Evolutionary conservation across 2,329 filamentous ascomycete species (phyloP), one percentile per base, ranked within the genome.

Genomic region (Cercospora beticola): DNA sequence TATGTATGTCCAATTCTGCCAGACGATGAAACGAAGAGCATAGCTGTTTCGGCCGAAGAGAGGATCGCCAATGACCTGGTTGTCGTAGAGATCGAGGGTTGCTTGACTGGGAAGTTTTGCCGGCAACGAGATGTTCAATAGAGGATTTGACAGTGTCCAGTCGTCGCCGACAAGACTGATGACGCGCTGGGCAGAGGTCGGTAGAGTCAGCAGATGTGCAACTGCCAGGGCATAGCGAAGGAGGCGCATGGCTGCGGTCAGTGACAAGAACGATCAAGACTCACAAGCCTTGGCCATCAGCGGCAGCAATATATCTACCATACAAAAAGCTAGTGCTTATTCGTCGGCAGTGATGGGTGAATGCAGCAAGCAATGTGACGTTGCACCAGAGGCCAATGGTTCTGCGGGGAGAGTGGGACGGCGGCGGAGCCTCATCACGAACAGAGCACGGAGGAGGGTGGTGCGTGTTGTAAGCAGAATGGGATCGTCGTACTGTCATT

Each of bases 1-100:
- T 0, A 82, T 85, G 73, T 89, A 90, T 0, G 86, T 89, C 87
- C 88, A 90, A 73, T 89, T 87, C 14, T 79, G 79, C 73, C 82
- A 80, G n/a, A 82, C 82, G 28, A 90, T 81, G 87, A 87, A 89
- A 26, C 86, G 83, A 16, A 87, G 81, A 65, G 88, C 80, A 72
- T 88, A 87, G 72, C 89, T 86, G 68, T 88, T 88, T 1, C 87
- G 76, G 1, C 85, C 86, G 72, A 83, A 83, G 66, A 87, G 84
- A n/a, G 79, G 83, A 76, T 86, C 79, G 66, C 81, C 82, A 70
- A 88, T 88, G 3, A 87, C 81, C 6, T 83, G 78, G 23, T 83
- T 84, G 26, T 82, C 82, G 52, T 82, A 82, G 1, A 90, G 79
- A 74, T 90, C 87, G 14, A 90, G 76, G 76, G 89, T 87, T 0